phyloP scores from a whole-genome alignment of 208 protist species.

The Endotrypanum monterogeii region DNA sequence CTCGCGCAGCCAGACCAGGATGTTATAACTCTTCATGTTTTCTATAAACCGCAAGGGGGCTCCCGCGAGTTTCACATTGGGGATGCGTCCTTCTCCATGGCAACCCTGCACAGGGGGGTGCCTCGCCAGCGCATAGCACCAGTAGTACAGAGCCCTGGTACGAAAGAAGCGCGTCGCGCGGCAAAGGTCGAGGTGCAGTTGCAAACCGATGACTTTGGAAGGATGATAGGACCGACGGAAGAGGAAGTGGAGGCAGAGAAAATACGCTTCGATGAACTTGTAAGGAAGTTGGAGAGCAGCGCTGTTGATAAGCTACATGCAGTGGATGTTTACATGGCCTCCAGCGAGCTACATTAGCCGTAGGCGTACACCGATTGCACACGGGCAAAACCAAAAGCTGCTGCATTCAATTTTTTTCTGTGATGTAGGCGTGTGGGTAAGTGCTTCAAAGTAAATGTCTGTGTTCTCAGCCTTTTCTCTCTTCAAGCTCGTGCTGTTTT shows the following conservation, averaged over 20 bases:
- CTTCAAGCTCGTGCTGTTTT: not conserved
- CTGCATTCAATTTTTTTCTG: not conserved
- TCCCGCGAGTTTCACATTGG: constrained; percentile 82
- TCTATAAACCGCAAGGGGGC: constrained; percentile 70
- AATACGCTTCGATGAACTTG: constrained; percentile 62
- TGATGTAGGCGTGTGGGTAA: not conserved
- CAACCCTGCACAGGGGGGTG: constrained; percentile 74
- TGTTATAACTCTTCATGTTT: constrained; percentile 90
- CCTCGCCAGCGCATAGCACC: constrained; percentile 75
- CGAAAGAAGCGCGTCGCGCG: constrained; percentile 60
- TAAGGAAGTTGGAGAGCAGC: constrained; percentile 54
- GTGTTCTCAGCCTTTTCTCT: not conserved
- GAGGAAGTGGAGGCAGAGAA: constrained; percentile 70
- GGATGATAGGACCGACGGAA: constrained; percentile 48
- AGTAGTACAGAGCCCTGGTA: constrained; percentile 79
- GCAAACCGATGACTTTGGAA: constrained; percentile 87
- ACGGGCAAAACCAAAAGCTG: not conserved
- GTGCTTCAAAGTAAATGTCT: not conserved
- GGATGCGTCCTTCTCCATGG: constrained; percentile 87
- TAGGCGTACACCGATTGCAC: not conserved
- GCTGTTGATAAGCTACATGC: constrained; percentile 77
- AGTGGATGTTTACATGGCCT: constrained; percentile 80
- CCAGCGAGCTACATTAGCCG: constrained; percentile 27
- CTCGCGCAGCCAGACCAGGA: constrained; percentile 88
- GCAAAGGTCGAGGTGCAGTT: constrained; percentile 73